phyloP scores from a whole-genome alignment of 768 basidiomycete genomes.

The Tylopilus vinaceipallidus region DNA sequence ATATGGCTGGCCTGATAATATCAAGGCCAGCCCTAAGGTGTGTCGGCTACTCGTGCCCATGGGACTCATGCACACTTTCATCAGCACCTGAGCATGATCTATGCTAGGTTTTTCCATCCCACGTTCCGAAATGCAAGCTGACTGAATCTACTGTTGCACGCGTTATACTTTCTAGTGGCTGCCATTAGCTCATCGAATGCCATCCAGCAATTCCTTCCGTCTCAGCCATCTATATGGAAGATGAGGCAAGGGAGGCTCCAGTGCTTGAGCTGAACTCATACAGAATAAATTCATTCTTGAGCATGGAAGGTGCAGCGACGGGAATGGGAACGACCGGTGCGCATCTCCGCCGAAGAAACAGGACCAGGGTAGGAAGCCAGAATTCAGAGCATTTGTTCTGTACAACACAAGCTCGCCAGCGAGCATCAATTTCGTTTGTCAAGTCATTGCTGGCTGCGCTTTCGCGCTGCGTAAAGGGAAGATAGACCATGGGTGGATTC shows the following conservation, averaged over 20 bases:
- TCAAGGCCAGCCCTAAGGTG: slow-evolving; percentile 2
- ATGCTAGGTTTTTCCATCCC: slow-evolving; percentile 22
- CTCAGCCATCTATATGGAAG: slow-evolving; percentile 20
- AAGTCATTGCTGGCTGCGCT: no score
- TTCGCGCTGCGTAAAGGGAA: no score
- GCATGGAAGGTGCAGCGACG: no score
- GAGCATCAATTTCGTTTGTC: no score
- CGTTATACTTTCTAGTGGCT: not conserved
- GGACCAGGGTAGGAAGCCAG: no score
- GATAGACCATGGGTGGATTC: no score
- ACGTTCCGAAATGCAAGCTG: slow-evolving; percentile 16
- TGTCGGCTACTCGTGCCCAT: not conserved
- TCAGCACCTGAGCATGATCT: slow-evolving; percentile 19
- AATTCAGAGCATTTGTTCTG: no score
- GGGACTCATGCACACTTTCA: not conserved
- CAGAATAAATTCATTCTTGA: slow-evolving; percentile 14
- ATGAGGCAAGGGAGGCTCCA: slow-evolving; percentile 8
- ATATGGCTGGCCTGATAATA: not conserved
- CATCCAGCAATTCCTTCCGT: slow-evolving; percentile 11
- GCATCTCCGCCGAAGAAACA: no score
- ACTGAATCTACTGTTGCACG: not conserved
- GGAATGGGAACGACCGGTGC: no score
- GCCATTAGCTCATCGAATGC: slow-evolving; percentile 11
- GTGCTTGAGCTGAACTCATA: not conserved
- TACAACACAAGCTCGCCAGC: slow-evolving; percentile 10